Evolutionary conservation across 2,329 filamentous ascomycete genomes (phyloP).

Genomic region (Dryadomyces quercivorus): DNA sequence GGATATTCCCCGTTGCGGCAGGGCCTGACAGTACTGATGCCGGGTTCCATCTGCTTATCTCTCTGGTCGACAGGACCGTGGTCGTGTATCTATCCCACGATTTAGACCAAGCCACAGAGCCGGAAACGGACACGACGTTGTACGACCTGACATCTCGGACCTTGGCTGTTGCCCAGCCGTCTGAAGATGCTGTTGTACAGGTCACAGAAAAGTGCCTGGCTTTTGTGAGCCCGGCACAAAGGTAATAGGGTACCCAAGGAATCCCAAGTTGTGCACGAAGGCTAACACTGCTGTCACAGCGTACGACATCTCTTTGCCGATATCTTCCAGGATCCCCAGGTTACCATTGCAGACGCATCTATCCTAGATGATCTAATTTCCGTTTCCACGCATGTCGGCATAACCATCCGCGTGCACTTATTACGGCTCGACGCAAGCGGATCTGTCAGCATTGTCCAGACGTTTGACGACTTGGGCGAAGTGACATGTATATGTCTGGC

Average conservation of each 20-base stretch:
- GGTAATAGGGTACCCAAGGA: conserved; percentile 16
- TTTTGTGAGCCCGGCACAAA: conserved; percentile 22
- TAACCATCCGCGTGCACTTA: conserved; percentile 25
- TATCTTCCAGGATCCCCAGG: conserved; percentile 1
- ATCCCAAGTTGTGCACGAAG: not conserved
- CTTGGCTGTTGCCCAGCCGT: conserved; percentile 28
- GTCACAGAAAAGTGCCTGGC: conserved; percentile 37
- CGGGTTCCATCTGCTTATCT: conserved; percentile 31
- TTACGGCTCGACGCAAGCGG: conserved; percentile 20
- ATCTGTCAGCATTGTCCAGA: conserved; percentile 15
- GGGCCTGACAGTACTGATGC: conserved; percentile 12
- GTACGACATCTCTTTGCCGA: conserved; percentile 1
- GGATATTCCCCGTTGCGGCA: conserved; percentile 35
- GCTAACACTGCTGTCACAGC: conserved; percentile 3
- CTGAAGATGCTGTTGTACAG: conserved; percentile 32
- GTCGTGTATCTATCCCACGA: conserved; percentile 36
- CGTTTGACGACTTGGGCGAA: conserved; percentile 30
- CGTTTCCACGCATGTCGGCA: conserved; percentile 26
- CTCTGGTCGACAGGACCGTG: conserved; percentile 35
- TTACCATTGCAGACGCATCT: conserved; percentile 28
- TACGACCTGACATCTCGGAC: conserved; percentile 44
- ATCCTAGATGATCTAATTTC: conserved; percentile 26
- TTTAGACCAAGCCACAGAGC: conserved; percentile 30
- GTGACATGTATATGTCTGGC: conserved; percentile 34
- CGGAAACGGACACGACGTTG: conserved; percentile 25